phyloP scores from a whole-genome alignment of 2,329 filamentous ascomycete genomes.

The Pyrenophora teres region DNA sequence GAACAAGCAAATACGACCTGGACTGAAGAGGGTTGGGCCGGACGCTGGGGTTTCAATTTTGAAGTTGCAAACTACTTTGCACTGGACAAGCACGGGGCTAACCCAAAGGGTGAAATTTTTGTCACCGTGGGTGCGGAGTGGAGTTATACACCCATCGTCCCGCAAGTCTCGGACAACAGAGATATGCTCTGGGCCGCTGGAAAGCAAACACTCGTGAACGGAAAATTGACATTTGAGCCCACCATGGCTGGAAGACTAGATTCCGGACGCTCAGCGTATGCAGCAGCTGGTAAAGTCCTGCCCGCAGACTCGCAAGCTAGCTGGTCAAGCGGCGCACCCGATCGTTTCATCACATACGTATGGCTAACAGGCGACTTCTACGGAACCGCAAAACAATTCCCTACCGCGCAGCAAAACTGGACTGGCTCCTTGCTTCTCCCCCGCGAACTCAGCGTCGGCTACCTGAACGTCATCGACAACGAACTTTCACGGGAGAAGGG shows the following conservation, averaged over 20 bases:
- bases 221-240: constrained; percentile 40
- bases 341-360: constrained; percentile 50
- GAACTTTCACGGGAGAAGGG: constrained; percentile 47
- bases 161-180: constrained; percentile 47
- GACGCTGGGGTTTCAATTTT: constrained; percentile 51
- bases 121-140: constrained; percentile 52
- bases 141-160: constrained; percentile 48
- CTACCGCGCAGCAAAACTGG: constrained; percentile 52
- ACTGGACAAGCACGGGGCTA: constrained; percentile 49
- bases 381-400: constrained; percentile 44
- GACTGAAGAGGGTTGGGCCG: constrained; percentile 27
- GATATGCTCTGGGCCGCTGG: constrained; percentile 53
- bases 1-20: constrained; percentile 41
- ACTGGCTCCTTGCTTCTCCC: constrained; percentile 52
- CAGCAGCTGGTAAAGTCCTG: constrained; percentile 51
- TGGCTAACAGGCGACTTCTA: constrained; percentile 54
- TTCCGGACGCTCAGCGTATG: constrained; percentile 51
- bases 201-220: constrained; percentile 39
- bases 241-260: constrained; percentile 52
- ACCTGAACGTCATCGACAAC: constrained; percentile 52
- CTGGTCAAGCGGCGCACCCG: constrained; percentile 46
- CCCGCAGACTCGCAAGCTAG: constrained; percentile 48
- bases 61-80: constrained; percentile 53
- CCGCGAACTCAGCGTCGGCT: constrained; percentile 50
- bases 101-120: constrained; percentile 48